Percentiles rank a stretch among this genome's conserved stretches.
Conservation (phyloP, 1,139 yeast genomes). For the Blastobotrys capitulatus region DNA sequence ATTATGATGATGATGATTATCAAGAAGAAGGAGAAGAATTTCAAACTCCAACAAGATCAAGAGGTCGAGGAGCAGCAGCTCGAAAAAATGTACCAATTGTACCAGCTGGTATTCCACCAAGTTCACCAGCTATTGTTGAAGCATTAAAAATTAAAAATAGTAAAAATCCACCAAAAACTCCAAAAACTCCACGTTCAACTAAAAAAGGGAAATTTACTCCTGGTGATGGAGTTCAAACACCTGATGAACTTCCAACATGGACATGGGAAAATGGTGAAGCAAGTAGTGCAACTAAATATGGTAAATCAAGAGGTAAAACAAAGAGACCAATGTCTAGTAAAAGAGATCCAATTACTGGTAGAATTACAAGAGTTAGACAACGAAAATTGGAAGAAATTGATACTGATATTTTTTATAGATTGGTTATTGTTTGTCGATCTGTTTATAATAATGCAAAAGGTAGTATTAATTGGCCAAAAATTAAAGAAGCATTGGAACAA, state of each 20-base stretch:
- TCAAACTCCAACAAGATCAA: neutral
- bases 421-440: conserved; percentile 60
- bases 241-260: neutral
- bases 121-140: neutral
- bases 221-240: neutral
- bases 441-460: conserved; percentile 39
- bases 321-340: neutral
- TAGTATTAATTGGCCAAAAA: conserved; percentile 52
- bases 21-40: neutral
- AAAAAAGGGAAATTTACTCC: neutral
- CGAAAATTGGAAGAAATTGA: conserved; percentile 32
- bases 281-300: neutral
- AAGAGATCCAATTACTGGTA: conserved; percentile 9
- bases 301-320: neutral
- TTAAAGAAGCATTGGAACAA: conserved; percentile 42
- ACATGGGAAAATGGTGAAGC: neutral
- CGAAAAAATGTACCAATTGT: neutral
- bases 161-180: neutral
- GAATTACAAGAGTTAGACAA: conserved; percentile 20
- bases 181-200: neutral
- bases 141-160: neutral
- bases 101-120: neutral
- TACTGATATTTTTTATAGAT: conserved; percentile 46
- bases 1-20: too few relatives aligned
- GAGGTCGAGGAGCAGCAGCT: neutral